These are phyloP conservation scores for Mycena albidolilacea DNA, from an alignment of 768 basidiomycete genomes.

Conservation along the genomic window DNA sequence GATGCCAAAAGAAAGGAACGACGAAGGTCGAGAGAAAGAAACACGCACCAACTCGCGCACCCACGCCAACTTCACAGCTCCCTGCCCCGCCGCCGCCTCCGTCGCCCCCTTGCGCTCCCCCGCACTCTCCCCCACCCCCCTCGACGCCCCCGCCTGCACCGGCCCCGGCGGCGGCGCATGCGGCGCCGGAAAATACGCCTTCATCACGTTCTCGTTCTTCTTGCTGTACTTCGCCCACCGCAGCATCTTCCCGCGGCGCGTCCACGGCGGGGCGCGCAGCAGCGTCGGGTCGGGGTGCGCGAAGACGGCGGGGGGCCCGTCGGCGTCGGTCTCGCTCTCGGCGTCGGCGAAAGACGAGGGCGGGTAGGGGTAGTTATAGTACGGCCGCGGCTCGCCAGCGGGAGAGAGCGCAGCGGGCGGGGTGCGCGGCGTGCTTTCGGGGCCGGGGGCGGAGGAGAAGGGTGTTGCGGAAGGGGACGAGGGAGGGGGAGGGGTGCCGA, in stretches of 20 bases:
- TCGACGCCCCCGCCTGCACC: background rate
- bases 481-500: background rate
- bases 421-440: background rate
- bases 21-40: background rate
- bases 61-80: background rate
- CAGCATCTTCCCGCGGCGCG: conserved; percentile 18
- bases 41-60: background rate
- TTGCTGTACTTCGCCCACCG: conserved; percentile 5
- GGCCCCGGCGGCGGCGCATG: background rate
- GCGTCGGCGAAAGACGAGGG: background rate
- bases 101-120: background rate
- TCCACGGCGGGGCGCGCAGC: conserved; percentile 14
- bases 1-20: background rate
- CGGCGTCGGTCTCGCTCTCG: no score
- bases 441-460: background rate
- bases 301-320: background rate
- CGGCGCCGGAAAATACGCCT: conserved; percentile 5
- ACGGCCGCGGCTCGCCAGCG: background rate
- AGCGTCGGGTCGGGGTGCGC: background rate
- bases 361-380: background rate
- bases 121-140: background rate
- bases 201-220: background rate
- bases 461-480: background rate
- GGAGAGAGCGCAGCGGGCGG: background rate
- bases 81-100: background rate